Evolutionary conservation across 164 flowering plant genomes (phyloP).

Genomic region (Dillenia suffruticosa): DNA sequence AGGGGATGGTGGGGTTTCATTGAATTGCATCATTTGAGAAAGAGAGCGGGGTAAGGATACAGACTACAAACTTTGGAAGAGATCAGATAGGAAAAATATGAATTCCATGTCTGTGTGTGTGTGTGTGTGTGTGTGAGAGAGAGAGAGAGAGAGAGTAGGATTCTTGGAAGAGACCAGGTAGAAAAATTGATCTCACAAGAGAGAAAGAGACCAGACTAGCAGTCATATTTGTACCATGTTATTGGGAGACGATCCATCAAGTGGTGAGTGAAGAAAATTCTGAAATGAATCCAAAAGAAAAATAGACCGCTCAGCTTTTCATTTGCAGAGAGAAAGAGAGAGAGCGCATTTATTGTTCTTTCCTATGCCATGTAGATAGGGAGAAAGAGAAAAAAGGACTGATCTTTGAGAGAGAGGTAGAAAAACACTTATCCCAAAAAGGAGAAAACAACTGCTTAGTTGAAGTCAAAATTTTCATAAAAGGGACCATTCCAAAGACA

Average conservation of each 20-base stretch:
- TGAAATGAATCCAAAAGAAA: constrained; percentile 29
- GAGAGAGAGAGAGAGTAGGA: constrained; percentile 5
- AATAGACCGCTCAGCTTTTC: constrained; percentile 59
- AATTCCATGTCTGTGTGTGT: no score
- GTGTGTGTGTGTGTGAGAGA: background rate
- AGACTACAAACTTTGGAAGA: background rate
- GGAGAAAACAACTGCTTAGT: constrained; percentile 7
- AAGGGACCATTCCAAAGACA: constrained; percentile 5
- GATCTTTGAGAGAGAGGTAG: constrained; percentile 13
- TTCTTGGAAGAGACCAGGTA: no score
- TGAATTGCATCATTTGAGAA: constrained; percentile 65
- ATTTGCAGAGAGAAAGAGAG: background rate
- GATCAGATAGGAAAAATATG: background rate
- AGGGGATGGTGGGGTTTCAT: constrained; percentile 44
- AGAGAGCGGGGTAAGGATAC: constrained; percentile 2
- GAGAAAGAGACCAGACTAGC: constrained; percentile 56
- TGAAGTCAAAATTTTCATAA: constrained; percentile 27
- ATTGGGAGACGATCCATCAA: constrained; percentile 46
- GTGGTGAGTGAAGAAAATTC: constrained; percentile 22
- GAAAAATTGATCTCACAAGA: constrained; percentile 8
- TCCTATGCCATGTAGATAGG: background rate
- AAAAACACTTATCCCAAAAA: constrained; percentile 27
- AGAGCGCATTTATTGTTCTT: constrained; percentile 19
- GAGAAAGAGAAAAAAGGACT: constrained; percentile 29
- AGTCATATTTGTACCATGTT: constrained; percentile 43